These are phyloP conservation scores for Chrysosporium keratinophilum DNA, from an alignment of 2,329 filamentous ascomycete species.

Conservation along the genomic window DNA sequence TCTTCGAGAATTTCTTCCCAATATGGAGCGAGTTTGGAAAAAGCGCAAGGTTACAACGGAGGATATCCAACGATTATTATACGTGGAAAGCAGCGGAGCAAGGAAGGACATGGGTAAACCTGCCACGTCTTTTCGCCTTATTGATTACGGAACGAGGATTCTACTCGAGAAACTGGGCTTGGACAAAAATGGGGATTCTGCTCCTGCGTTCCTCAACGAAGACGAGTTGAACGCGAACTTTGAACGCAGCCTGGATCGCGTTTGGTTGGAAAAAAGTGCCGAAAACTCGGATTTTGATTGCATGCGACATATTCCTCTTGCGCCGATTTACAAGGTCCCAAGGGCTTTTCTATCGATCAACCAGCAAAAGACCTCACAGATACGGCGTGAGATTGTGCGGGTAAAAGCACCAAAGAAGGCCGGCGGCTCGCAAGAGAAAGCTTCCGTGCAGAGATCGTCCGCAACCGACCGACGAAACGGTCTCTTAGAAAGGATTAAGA, in stretches of 20 bases:
- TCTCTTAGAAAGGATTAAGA: constrained; percentile 64
- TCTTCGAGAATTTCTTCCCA: constrained; percentile 49
- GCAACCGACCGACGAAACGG: constrained; percentile 42
- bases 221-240: constrained; percentile 42
- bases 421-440: constrained; percentile 8
- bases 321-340: constrained; percentile 26
- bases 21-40: constrained; percentile 60
- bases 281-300: constrained; percentile 28
- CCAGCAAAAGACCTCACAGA: constrained; percentile 33
- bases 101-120: constrained; percentile 7
- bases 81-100: constrained; percentile 39
- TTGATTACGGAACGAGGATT: constrained; percentile 34
- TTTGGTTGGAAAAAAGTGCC: constrained; percentile 36
- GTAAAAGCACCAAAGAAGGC: constrained; percentile 23
- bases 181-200: constrained; percentile 4
- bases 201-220: constrained; percentile 31
- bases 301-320: constrained; percentile 25
- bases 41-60: constrained; percentile 56
- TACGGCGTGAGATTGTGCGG: constrained; percentile 32
- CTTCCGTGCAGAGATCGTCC: constrained; percentile 18
- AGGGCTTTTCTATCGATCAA: constrained; percentile 4
- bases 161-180: constrained; percentile 27
- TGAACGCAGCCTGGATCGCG: constrained; percentile 36
- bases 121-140: constrained; percentile 26
- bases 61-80: constrained; percentile 57